Base-by-base conservation (phyloP, 2,329 filamentous ascomycete genomes). In the Cordyceps sp. region DNA sequence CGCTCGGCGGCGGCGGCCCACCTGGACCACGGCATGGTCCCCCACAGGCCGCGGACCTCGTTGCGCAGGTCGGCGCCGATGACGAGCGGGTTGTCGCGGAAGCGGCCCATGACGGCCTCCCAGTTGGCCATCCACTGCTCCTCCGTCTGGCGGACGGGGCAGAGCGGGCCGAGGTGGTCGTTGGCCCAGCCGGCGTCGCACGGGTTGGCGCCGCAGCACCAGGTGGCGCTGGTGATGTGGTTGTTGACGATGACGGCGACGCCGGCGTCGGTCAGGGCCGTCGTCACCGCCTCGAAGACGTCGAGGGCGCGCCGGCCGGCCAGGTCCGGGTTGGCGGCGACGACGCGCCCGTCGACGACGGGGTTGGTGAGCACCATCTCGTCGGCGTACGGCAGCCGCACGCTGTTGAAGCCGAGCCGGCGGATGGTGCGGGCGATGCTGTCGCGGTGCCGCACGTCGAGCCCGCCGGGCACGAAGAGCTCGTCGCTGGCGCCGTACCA, bases 401-500 rank as follows among this genome's bases (percentile, higher is more conserved):
- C 75, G 45, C 73, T 77, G 55, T 80, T 80, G 61, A 80, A 80
- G 12, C 75, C 75, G 34, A 80, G 55, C 9, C 48, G 46, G 33
- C 65, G 62, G 46, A 80, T 76, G 13, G 66, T 68, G 37, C 53
- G 45, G 4, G 73, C 71, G 39, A 80, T 78, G 15, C 61, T 58
- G 34, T 56, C 57, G 24, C 75, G 70, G 50, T 79, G 72, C 43
- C 65, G 63, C 16, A 73, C 54, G 39, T 79, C 72, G 25, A 80
- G 58, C 1, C 74, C 75, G 23, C 72, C 69, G 0, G 70, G 62
- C 10, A 79, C 63, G 42, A 74, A 78, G 33, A 70, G 58, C 53
- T 76, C 66, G 44, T 80, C 75, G 45, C 71, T 77, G 4, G 67
- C 74, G 22, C 76, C 75, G 46, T 80, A 80, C 75, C 75, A 80